Evolutionary conservation across 768 basidiomycete species (phyloP).

Genomic region (Leccinum variicolor): DNA sequence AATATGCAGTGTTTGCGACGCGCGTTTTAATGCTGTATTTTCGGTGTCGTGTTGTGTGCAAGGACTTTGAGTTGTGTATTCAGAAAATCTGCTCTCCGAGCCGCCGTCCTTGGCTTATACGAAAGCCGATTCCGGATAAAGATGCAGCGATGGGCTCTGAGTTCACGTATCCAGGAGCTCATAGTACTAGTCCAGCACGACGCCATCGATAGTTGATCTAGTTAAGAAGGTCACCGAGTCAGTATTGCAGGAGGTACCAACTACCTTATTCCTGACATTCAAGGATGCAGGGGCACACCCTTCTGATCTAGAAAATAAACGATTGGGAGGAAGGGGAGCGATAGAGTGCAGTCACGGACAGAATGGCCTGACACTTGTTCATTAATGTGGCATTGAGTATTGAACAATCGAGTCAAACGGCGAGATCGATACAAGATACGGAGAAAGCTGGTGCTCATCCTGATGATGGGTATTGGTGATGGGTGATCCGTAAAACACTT

Average conservation of each 20-base stretch:
- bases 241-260: not conserved
- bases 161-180: not conserved
- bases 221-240: not conserved
- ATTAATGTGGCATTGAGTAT: too few relatives aligned
- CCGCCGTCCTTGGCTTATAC: not conserved
- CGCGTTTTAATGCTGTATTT: not conserved
- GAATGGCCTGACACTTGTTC: not conserved
- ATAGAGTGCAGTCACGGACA: not conserved
- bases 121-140: not conserved
- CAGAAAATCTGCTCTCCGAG: not conserved
- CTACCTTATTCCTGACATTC: not conserved
- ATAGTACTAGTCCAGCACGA: not conserved
- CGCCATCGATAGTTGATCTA: not conserved
- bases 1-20: not conserved
- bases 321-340: not conserved
- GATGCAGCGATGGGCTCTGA: not conserved
- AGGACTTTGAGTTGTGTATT: not conserved
- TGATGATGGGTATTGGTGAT: conserved; percentile 5
- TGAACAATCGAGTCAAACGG: not conserved
- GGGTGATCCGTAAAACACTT: conserved; percentile 7
- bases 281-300: not conserved
- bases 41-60: not conserved
- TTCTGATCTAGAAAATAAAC: not conserved
- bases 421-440: not conserved
- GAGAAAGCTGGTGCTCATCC: not conserved